Conservation (phyloP, 1,139 yeast genomes). For the Saccharomyces pastorianus region DNA sequence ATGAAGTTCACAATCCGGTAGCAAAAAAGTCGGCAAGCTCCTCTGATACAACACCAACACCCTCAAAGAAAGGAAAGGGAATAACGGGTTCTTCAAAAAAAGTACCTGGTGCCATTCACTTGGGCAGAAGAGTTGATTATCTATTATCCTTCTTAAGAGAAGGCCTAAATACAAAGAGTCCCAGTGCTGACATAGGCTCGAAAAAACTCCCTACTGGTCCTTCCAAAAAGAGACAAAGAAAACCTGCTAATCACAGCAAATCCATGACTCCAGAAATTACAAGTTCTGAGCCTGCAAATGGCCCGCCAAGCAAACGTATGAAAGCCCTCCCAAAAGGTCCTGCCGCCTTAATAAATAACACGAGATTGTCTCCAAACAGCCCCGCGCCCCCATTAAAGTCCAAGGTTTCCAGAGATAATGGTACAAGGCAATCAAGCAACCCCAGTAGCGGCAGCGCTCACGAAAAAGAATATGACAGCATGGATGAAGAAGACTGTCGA, state of each 20-base stretch:
- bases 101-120: slow-evolving; percentile 88
- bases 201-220: slow-evolving; percentile 9
- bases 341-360: slow-evolving; percentile 5
- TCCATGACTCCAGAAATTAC: not conserved
- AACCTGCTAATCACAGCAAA: not conserved
- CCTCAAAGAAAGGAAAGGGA: slow-evolving; percentile 22
- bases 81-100: slow-evolving; percentile 38
- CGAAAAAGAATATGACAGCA: slow-evolving; percentile 61
- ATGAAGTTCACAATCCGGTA: slow-evolving; percentile 19
- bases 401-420: slow-evolving; percentile 1
- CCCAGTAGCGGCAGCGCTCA: slow-evolving; percentile 17
- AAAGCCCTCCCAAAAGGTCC: slow-evolving; percentile 20
- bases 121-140: slow-evolving; percentile 90
- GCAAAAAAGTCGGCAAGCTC: not conserved
- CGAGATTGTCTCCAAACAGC: not conserved
- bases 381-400: slow-evolving; percentile 3
- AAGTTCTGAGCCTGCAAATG: not conserved
- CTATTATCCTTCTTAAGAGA: slow-evolving; percentile 51
- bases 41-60: not conserved
- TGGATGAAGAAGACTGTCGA: slow-evolving; percentile 73
- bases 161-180: not conserved
- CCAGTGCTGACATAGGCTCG: slow-evolving; percentile 3
- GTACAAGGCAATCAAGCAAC: not conserved
- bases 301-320: slow-evolving; percentile 6
- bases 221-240: slow-evolving; percentile 13